Percentiles rank a stretch among this genome's conserved stretches.
Conservation (phyloP, 2,329 filamentous ascomycete genomes). For the Hirsutella rhossiliensis region DNA sequence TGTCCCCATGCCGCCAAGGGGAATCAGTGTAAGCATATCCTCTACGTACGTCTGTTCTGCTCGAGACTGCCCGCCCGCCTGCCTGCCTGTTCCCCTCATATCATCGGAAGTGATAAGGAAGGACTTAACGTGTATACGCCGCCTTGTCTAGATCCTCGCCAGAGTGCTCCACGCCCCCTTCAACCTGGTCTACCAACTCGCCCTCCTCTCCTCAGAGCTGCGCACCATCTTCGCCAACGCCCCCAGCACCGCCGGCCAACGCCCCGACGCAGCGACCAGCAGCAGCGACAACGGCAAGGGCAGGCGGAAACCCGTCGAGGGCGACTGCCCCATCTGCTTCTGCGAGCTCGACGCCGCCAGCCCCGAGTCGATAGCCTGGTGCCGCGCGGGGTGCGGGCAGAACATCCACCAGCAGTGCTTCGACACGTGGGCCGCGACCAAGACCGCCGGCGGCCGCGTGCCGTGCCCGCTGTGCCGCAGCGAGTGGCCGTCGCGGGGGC, state of each 20-base stretch:
- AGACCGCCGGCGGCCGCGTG: constrained; percentile 27
- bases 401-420: constrained; percentile 44
- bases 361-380: constrained; percentile 33
- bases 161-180: constrained; percentile 45
- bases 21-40: constrained; percentile 52
- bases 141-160: constrained; percentile 33
- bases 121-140: no score
- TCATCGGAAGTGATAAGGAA: no score
- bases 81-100: no score
- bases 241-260: constrained; percentile 11
- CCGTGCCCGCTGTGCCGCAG: constrained; percentile 52
- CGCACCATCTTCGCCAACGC: constrained; percentile 40
- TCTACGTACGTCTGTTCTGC: constrained; percentile 32
- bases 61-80: no score
- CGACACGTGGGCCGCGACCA: constrained; percentile 35
- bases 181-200: constrained; percentile 48
- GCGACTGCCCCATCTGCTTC: constrained; percentile 47
- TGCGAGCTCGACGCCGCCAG: constrained; percentile 27
- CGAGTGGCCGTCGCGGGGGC: constrained; percentile 28
- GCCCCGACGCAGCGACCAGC: constrained; percentile 14
- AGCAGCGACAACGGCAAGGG: constrained; percentile 8
- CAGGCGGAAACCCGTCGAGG: constrained; percentile 36
- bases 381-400: constrained; percentile 37
- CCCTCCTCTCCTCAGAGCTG: constrained; percentile 47
- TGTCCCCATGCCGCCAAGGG: constrained; percentile 42